Conservation (phyloP, 176 grass and related monocot species). For the Triticum timopheevii region DNA sequence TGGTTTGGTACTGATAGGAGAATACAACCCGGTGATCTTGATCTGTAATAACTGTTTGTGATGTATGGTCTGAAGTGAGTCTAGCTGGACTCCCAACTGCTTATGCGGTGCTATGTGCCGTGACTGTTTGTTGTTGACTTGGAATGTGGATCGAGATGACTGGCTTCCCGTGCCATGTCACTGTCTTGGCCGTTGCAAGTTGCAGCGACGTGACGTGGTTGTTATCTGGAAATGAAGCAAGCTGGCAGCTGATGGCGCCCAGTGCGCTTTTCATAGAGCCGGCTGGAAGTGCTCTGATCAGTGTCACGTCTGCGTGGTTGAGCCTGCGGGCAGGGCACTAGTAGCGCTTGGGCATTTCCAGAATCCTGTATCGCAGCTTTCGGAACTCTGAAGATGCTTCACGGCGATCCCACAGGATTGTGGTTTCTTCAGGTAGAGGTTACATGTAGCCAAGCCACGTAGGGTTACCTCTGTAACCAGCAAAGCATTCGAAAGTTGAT, state of each 20-base stretch:
- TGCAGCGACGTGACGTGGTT: background rate
- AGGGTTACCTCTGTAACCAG: background rate
- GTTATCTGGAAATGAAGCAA: background rate
- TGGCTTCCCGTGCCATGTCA: background rate
- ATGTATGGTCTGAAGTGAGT: background rate
- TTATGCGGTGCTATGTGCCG: background rate
- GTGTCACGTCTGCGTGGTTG: background rate
- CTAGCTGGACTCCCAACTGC: background rate
- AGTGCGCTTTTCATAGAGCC: background rate
- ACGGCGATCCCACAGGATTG: background rate
- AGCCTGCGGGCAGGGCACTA: no score
- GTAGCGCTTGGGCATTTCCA: background rate
- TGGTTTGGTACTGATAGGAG: background rate
- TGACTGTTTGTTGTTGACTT: conserved; percentile 13
- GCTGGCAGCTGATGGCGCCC: background rate
- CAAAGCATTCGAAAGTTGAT: background rate
- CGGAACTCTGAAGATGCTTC: no score
- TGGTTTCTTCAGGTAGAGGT: background rate
- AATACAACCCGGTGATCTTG: background rate
- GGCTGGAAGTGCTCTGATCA: background rate
- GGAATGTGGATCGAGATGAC: background rate
- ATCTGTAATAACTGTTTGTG: conserved; percentile 12
- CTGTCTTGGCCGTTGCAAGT: background rate
- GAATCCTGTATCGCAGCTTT: no score
- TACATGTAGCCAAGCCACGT: background rate